Evolutionary conservation across 1,139 yeast genomes (phyloP), one percentile per base, ranked within the genome.

Genomic region (Hyphopichia burtonii): DNA sequence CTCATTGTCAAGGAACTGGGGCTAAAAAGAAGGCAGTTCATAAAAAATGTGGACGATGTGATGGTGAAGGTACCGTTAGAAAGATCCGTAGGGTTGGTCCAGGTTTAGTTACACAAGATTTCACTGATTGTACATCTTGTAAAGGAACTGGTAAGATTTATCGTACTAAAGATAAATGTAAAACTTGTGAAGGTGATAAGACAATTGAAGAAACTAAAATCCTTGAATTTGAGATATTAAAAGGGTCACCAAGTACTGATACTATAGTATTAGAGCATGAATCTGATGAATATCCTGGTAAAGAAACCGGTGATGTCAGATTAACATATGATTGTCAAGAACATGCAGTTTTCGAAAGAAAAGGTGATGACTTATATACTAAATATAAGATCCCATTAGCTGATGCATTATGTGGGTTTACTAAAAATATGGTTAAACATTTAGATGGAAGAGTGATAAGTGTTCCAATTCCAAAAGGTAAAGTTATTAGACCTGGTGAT

Each of bases 351-450:
- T 85, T 90, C 56, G 67, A 66, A 36, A 75, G 95, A 46, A 72
- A 74, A 36, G 85, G 79, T 12, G 65, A 78, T 48, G 94, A 91
- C 58, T 66, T 93, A 40, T 80, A 77, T 50, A 75, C 88, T 7
- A 68, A 74, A 23, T 66, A 82, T 41, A 71, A 68, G 15, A 76
- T 93, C 30, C 75, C 95, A 2, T 68, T 93, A 41, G 81, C 82
- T 6, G 98, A 93, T 52, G 83, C 97, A 0, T 69, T 93, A 31
- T 79, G 90, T 49, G 98, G 98, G 3, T 86, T 90, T 55, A 74
- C 86, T 12, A 72, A 80, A 45, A 73, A 78, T 10, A 70, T 90
- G 8, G 66, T 86, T n/a, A 78, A 78, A 49, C 95, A 89, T 53
- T 72, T 91, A 44, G 98, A 93, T 61, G 93, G 87, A 10, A 78